Evolutionary conservation across 2,329 filamentous ascomycete species (phyloP), one percentile per base, ranked within the genome.

Genomic region (Nothophaeocryptopus gaeumannii): DNA sequence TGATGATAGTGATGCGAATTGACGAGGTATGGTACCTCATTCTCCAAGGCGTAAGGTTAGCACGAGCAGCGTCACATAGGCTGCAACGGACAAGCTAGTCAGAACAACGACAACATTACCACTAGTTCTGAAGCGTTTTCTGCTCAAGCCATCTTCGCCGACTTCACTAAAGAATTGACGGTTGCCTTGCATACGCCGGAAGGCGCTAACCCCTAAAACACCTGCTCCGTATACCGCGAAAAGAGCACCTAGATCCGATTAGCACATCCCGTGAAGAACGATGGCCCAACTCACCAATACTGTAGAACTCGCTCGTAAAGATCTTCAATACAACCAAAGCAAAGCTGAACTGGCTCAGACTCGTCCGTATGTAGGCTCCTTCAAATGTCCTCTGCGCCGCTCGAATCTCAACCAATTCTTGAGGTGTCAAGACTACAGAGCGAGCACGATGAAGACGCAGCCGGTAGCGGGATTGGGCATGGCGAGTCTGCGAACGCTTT

Each of bases 321-420:
- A 99, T 95, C 74, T 95, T 96, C 60, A 96, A 82, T 45, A 99
- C 88, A 56, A 99, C 85, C 42, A 99, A 83, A 14, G 92, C 85
- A 70, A 99, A 97, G 49, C 88, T 92, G 75, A 97, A 97, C 66
- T 97, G 91, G 2, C 88, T 89, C 14, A 99, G 82, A 2, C 92
- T 91, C 0, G 93, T 99, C 54, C 93, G 88, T 65, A 96, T 86
- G 72, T 97, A 99, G 15, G 93, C 93, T 15, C 93, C 93, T 72
- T 99, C 93, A 63, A 97, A 99, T 2, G 93, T 99, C 47, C 93
- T 83, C 69, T 99, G 93, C 9, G 92, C 89, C 10, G 93, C 93
- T 56, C 93, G 88, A 59, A 97, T 86, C 72, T 97, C 93, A 57
- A 96, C 88, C 37, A 99, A 85, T 70, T 96, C 92, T 60, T 86